Percentiles rank a stretch among this genome's conserved stretches.
Conservation (phyloP, 257 asterid species). For the Coffea eugenioides region DNA sequence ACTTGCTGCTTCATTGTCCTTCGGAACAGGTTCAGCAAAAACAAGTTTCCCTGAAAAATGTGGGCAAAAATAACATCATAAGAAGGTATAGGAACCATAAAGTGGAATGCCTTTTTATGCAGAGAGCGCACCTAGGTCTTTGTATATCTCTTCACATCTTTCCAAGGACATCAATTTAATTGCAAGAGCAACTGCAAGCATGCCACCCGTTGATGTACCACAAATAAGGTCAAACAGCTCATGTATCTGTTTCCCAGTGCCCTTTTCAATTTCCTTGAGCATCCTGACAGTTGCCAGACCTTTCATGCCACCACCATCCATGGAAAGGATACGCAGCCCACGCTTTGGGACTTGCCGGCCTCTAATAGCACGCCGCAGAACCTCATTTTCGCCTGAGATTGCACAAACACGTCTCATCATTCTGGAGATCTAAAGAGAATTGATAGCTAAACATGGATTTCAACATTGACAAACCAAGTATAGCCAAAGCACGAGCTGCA, state of each 20-base stretch:
- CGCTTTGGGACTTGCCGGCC: constrained; percentile 86
- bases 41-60: constrained; percentile 79
- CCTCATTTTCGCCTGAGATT: constrained; percentile 87
- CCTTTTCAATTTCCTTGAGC: constrained; percentile 86
- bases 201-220: constrained; percentile 99
- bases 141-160: constrained; percentile 95
- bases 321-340: constrained; percentile 87
- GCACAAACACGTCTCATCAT: constrained; percentile 21
- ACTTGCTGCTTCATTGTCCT: constrained; percentile 98
- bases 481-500: constrained; percentile 96
- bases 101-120: constrained; percentile 16
- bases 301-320: constrained; percentile 99
- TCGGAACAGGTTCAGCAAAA: constrained; percentile 93
- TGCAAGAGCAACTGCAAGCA: constrained; percentile 99
- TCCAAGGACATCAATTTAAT: constrained; percentile 88
- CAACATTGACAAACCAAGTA: constrained; percentile 60
- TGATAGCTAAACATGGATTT: not conserved
- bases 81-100: constrained; percentile 9
- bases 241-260: constrained; percentile 93
- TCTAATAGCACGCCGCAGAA: constrained; percentile 83
- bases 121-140: constrained; percentile 77
- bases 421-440: constrained; percentile 15
- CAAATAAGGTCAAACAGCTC: constrained; percentile 98
- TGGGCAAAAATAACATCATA: constrained; percentile 13
- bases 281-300: constrained; percentile 96